phyloP scores from a whole-genome alignment of 176 grass and related monocot species.

The Microstegium vimineum region DNA sequence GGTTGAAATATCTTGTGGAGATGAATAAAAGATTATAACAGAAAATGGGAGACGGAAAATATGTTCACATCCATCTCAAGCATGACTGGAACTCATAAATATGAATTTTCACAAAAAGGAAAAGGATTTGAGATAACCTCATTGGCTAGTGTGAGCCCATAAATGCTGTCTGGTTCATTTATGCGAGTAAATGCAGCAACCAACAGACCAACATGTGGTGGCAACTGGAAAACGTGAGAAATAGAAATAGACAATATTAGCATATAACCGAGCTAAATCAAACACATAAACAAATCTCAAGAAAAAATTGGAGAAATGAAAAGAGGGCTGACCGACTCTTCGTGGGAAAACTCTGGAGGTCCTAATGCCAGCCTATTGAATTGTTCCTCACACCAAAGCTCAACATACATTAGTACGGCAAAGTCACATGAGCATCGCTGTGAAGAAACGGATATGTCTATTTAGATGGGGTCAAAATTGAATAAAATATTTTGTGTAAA shows the following conservation, averaged over 20 bases:
- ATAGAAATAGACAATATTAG: conserved; percentile 11
- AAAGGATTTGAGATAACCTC: conserved; percentile 48
- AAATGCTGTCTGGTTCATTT: conserved; percentile 93
- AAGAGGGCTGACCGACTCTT: conserved; percentile 62
- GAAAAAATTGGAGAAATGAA: background rate
- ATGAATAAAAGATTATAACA: background rate
- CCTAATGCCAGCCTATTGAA: conserved; percentile 73
- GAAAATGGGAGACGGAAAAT: background rate
- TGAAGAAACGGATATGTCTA: conserved; percentile 22
- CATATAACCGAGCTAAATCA: conserved; percentile 11
- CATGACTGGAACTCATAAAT: background rate
- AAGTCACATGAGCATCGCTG: conserved; percentile 84
- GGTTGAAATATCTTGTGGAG: background rate
- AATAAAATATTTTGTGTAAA: background rate
- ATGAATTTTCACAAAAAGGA: conserved; percentile 1
- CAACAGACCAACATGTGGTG: conserved; percentile 61
- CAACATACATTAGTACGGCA: conserved; percentile 72
- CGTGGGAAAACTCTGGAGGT: conserved; percentile 75
- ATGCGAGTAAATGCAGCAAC: conserved; percentile 71
- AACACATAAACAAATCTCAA: conserved; percentile 19
- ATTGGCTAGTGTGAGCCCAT: conserved; percentile 81
- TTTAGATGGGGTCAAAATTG: background rate
- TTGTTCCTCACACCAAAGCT: conserved; percentile 94
- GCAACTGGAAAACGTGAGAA: conserved; percentile 61
- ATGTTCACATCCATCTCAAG: background rate